Base-by-base conservation (phyloP, 805 yeast genomes). In the Candida cerambycidarum region DNA sequence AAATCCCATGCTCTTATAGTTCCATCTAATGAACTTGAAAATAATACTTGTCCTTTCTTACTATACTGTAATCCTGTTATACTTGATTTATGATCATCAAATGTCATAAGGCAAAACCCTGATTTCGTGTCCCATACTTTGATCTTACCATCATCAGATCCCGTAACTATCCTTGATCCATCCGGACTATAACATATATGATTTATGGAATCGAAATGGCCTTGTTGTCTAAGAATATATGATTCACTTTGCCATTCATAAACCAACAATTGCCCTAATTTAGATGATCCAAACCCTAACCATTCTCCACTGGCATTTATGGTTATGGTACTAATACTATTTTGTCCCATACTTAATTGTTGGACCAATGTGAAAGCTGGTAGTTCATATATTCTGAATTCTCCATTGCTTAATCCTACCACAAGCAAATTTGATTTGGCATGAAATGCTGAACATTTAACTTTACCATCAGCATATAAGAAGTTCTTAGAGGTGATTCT, bases 221-320 rank as follows among this genome's bases (percentile, higher is more conserved):
- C 97, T 65, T 93, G 99, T 61, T 93, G 99, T 59, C 92, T 90
- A 51, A 93, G 71, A 36, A 93, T 85, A 59, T 92, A 93, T 0
- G 97, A 87, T 62, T 93, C 99, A 4, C 96, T 86, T 67, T 93
- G 97, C 99, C 99, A 93, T 72, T 93, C 99, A 72, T 95, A 93
- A 0, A 93, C 99, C 44, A 93, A 67, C 45, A 93, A 68, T 65
- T 93, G 99, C n/a, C 99, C 99, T 21, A 87, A 63, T 57, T 82
- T 83, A 25, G 89, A 67, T 0, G 97, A 89, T 4, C 99, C 99
- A 62, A 93, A 87, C 0, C 97, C 96, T 24, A 93, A 71, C 99
- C 99, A 93, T 62, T 93, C 99, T 25, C 99, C 99, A 5, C 90
- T 71, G 2, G 73, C 64, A 61, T 92, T 93, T 29, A 93, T 77